These are phyloP conservation scores for Alternaria sp. DNA, from an alignment of 2,329 filamentous ascomycete genomes.

Conservation along the genomic window DNA sequence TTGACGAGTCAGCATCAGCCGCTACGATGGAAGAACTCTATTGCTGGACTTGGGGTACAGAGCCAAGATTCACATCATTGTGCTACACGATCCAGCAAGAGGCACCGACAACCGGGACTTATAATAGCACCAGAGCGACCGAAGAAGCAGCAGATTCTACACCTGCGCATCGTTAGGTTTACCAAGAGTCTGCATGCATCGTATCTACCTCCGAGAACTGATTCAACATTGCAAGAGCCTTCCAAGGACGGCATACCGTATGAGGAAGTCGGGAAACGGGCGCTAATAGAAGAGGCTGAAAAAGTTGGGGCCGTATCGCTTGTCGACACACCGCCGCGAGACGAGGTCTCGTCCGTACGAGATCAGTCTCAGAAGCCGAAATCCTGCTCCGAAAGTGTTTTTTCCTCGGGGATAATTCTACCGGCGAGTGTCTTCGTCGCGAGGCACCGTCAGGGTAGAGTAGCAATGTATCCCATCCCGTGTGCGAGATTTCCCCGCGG, in stretches of 20 bases:
- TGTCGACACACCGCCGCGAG: conserved; percentile 20
- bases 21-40: conserved; percentile 94
- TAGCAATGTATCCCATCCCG: conserved; percentile 10
- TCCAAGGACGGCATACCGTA: conserved; percentile 59
- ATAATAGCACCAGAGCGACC: conserved; percentile 77
- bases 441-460: conserved; percentile 12
- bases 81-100: conserved; percentile 75
- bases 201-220: conserved; percentile 64
- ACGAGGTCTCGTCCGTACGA: conserved; percentile 26
- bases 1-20: conserved; percentile 78
- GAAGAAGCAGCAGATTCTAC: conserved; percentile 68
- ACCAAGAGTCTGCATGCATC: conserved; percentile 63
- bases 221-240: conserved; percentile 42
- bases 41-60: conserved; percentile 77
- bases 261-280: conserved; percentile 58
- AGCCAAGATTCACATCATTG: conserved; percentile 78
- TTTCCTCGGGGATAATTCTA: conserved; percentile 6
- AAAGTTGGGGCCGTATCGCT: conserved; percentile 50
- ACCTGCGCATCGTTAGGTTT: conserved; percentile 61
- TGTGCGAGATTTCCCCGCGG: not conserved
- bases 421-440: conserved; percentile 15
- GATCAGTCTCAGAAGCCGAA: conserved; percentile 5
- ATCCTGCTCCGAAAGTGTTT: conserved; percentile 6
- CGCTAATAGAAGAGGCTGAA: conserved; percentile 61
- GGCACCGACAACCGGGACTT: conserved; percentile 70